Conservation (phyloP, 148 eudicot genomes). For the Rhododendron vialii region DNA sequence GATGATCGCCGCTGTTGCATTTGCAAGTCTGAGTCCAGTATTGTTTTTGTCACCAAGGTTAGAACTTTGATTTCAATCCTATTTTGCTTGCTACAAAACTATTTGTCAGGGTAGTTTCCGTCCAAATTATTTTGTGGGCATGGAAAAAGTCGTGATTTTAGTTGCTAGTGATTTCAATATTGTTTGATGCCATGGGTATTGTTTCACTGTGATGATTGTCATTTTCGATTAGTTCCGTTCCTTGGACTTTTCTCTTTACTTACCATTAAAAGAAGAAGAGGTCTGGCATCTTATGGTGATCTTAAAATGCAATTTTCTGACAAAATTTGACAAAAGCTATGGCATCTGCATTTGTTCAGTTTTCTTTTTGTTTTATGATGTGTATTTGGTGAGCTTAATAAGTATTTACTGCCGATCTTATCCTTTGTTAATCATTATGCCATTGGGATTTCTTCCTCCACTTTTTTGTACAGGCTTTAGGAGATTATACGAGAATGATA, state of each 20-base stretch:
- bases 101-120: not conserved
- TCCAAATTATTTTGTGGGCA: not conserved
- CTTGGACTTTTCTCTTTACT: not conserved
- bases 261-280: not conserved
- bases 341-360: not conserved
- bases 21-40: constrained; percentile 57
- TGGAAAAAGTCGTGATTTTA: not conserved
- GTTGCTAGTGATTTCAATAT: not conserved
- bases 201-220: not conserved
- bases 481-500: constrained; percentile 65
- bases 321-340: not conserved
- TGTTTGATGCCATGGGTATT: not conserved
- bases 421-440: too few relatives aligned
- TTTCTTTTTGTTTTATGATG: not conserved
- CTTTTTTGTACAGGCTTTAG: constrained; percentile 53
- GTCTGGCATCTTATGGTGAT: not conserved
- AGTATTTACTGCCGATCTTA: not conserved
- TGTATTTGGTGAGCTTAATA: not conserved
- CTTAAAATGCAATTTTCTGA: not conserved
- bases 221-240: not conserved
- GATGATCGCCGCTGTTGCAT: constrained; percentile 76
- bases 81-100: not conserved
- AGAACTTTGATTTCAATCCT: not conserved
- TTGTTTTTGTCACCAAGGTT: constrained; percentile 81
- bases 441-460: not conserved